A percentile compares a stretch with the other conserved stretches of the same genome.
These are phyloP conservation scores for Orbilia javanica DNA, from an alignment of 2,329 filamentous ascomycete species.

Conservation along the genomic window DNA sequence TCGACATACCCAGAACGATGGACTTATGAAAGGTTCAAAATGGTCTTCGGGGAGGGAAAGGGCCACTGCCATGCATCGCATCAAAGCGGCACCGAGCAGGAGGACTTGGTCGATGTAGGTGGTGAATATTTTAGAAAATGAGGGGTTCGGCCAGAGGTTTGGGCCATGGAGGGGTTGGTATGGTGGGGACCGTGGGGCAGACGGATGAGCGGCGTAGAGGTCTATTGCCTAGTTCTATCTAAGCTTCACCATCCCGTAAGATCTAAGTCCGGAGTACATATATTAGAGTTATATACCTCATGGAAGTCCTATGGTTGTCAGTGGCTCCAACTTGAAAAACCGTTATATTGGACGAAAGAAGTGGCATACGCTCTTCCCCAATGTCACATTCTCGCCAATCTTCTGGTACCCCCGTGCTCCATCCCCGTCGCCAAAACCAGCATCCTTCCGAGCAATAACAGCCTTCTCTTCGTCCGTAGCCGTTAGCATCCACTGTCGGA, in stretches of 20 bases:
- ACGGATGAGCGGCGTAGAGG: conserved; percentile 61
- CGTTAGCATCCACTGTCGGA: conserved; percentile 60
- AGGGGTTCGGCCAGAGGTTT: conserved; percentile 66
- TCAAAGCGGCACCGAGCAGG: conserved; percentile 59
- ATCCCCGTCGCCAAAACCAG: conserved; percentile 58
- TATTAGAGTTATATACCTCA: conserved; percentile 51
- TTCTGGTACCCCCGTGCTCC: conserved; percentile 61
- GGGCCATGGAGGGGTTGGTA: conserved; percentile 64
- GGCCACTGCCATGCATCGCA: conserved; percentile 62
- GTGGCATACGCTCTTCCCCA: conserved; percentile 60
- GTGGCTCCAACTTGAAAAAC: background rate
- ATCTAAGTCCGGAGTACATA: background rate
- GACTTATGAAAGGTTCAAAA: conserved; percentile 61
- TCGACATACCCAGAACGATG: conserved; percentile 61
- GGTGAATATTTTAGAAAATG: conserved; percentile 63
- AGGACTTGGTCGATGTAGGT: conserved; percentile 56
- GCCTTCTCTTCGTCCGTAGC: conserved; percentile 59
- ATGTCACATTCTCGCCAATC: conserved; percentile 62
- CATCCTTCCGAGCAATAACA: conserved; percentile 56
- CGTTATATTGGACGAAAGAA: background rate
- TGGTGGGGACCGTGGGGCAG: conserved; percentile 57
- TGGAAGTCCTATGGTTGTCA: conserved; percentile 63
- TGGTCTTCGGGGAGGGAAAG: conserved; percentile 60
- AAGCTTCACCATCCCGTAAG: background rate
- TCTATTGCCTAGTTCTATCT: conserved; percentile 61